Evolutionary conservation across 225 moss, liverwort and hornwort species (phyloP).

Genomic region (Pseudisothecium myosuroides): DNA sequence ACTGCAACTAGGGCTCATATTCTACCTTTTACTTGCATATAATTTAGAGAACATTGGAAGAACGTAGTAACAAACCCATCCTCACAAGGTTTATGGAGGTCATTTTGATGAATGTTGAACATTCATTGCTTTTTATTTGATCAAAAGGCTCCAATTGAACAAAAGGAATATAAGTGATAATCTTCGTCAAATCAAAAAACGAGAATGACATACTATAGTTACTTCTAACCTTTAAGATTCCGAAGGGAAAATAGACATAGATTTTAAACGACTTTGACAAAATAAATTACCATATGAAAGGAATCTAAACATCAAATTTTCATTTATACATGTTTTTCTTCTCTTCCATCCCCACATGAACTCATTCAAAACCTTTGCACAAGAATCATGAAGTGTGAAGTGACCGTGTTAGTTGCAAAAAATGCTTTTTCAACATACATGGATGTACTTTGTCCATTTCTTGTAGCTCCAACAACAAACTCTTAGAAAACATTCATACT

Average conservation of each 20-base stretch:
- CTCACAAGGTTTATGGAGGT: not conserved
- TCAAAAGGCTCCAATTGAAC: not conserved
- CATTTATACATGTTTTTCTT: not conserved
- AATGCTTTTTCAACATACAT: not conserved
- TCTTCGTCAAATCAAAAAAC: not conserved
- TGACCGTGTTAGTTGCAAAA: too few relatives aligned
- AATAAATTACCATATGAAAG: not conserved
- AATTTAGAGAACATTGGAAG: not conserved
- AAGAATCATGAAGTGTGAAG: not conserved
- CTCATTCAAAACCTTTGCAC: not conserved
- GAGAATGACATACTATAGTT: fast-evolving
- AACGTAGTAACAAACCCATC: too few relatives aligned
- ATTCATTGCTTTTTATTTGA: not conserved
- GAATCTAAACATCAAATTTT: not conserved
- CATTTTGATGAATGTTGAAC: not conserved
- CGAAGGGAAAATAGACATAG: fast-evolving
- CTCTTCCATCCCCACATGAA: not conserved
- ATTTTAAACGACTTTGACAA: not conserved
- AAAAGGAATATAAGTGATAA: not conserved
- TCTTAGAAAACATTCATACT: not conserved
- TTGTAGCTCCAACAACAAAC: not conserved
- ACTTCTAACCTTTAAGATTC: fast-evolving
- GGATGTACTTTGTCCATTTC: fast-evolving
- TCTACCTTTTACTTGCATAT: not conserved
- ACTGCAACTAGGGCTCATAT: too few relatives aligned